Evolutionary conservation across 495 filamentous ascomycete species (phyloP), one percentile per base, ranked within the genome.

Genomic region (Hypoxylon fragiforme): DNA sequence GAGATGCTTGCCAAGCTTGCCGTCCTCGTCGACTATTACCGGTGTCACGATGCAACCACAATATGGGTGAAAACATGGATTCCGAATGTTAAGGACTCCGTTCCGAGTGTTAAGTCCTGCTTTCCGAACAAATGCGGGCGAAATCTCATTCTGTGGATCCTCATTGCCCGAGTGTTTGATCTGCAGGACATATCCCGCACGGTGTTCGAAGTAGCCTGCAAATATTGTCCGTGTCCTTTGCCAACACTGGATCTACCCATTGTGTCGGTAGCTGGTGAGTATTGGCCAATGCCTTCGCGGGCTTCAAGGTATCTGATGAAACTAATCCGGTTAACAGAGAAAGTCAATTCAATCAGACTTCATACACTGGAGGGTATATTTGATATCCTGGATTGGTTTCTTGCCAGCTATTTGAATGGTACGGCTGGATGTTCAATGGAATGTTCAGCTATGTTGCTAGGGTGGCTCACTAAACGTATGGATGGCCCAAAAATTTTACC

Each of bases 11-110:
- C 74, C 1, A 70, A 79, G 49, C 64, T 84, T 36, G 71, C 76
- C 18, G 65, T 76, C 3, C 57, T 84, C 19, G 73, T 78, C 13
- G 78, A 84, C 54, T 75, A 73, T 39, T 80, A 83, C 45, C 58
- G 73, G 28, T 75, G 78, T 48, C 63, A 64, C 11, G 77, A 79
- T 12, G 70, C 62, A 1, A 47, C 81, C 1, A 57, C 66, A 41
- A 35, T 77, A 2, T 75, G 73, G 36, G 65, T 67, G 13, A 70
- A 77, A 6, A 64, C 65, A 6, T 85, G 81, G 79, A 71, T 65
- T 21, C 9, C 1, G 3, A 3, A 13, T 28, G n/a, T 22, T 6
- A 24, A 24, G 3, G 6, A 11, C 13, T 0, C 4, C 28, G 7
- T 44, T 40, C 50, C 41, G 12, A 2, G 6, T 28, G n/a, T 22